Evolutionary conservation across 2,329 filamentous ascomycete species (phyloP).

Genomic region (Colletotrichum tamarilloi): DNA sequence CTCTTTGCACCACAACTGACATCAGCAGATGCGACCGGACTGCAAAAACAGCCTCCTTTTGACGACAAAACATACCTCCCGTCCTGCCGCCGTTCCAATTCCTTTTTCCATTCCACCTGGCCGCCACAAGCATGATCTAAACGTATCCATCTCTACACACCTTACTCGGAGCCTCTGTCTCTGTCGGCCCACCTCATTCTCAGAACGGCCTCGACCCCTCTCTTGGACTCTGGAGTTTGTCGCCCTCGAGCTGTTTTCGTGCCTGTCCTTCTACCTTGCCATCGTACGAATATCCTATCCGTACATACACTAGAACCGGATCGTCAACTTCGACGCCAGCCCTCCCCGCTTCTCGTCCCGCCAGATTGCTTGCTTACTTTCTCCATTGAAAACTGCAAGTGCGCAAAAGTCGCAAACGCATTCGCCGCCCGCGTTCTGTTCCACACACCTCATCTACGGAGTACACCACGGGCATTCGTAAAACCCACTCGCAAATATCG

Average conservation of each 20-base stretch:
- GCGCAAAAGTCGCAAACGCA: too few relatives aligned
- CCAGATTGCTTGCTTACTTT: neutral
- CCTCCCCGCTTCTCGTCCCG: neutral
- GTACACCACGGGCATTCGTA: neutral
- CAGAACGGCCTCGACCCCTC: neutral
- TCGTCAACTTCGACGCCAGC: constrained; percentile 2
- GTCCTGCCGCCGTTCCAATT: neutral
- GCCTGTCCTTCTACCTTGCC: neutral
- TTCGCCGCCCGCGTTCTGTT: neutral
- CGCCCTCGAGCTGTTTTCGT: neutral
- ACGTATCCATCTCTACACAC: neutral
- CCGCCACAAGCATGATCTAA: constrained; percentile 24
- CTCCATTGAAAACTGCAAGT: neutral
- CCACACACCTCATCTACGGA: neutral
- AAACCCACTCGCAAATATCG: neutral
- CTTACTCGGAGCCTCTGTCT: neutral
- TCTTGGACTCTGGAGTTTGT: neutral
- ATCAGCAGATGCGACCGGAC: neutral
- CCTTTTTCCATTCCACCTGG: neutral
- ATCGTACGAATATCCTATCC: neutral
- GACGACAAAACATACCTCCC: neutral
- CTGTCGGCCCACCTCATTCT: neutral
- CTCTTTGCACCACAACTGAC: neutral
- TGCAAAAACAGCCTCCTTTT: constrained; percentile 8
- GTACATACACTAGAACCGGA: neutral